A percentile compares a stretch with the other conserved stretches of the same genome.
Conservation (phyloP, 768 basidiomycete genomes). For the Phaeotremella skinneri region DNA sequence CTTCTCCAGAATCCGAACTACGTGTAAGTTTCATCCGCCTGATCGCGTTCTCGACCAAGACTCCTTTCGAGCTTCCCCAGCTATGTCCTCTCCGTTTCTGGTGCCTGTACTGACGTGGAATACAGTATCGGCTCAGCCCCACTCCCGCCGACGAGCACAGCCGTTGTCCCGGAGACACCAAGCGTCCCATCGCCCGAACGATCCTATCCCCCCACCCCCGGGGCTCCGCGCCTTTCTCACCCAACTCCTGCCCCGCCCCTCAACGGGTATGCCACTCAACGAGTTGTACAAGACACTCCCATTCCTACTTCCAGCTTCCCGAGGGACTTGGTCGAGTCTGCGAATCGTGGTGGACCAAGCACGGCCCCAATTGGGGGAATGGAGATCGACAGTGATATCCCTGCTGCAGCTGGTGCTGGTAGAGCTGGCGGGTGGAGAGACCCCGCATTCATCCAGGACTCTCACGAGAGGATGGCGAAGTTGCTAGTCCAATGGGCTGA, state of each 20-base stretch:
- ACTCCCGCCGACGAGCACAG: conserved; percentile 16
- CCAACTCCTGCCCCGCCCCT: conserved; percentile 25
- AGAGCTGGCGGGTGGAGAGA: too few species aligned
- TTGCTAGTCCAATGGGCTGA: conserved; percentile 38
- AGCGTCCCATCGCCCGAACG: conserved; percentile 7
- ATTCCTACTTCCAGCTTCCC: not conserved
- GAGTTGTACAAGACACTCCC: not conserved
- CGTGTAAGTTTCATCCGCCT: conserved; percentile 30
- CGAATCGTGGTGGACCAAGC: conserved; percentile 5
- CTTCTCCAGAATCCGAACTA: conserved; percentile 44
- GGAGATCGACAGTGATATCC: not conserved
- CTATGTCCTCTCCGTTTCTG: too few species aligned
- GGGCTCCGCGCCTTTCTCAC: conserved; percentile 29
- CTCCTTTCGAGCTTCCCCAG: too few species aligned
- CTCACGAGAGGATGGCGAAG: conserved; percentile 35
- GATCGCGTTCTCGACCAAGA: conserved; percentile 4
- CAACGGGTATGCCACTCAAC: not conserved
- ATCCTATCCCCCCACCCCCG: conserved; percentile 34
- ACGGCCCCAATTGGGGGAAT: not conserved
- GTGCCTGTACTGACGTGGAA: not conserved
- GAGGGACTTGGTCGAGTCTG: conserved; percentile 3
- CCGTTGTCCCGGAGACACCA: conserved; percentile 12
- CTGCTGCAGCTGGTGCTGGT: not conserved
- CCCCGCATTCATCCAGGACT: too few species aligned
- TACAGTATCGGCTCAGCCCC: conserved; percentile 21